Base-by-base conservation (phyloP, 2,329 filamentous ascomycete species). In the Madurella mycetomatis region DNA sequence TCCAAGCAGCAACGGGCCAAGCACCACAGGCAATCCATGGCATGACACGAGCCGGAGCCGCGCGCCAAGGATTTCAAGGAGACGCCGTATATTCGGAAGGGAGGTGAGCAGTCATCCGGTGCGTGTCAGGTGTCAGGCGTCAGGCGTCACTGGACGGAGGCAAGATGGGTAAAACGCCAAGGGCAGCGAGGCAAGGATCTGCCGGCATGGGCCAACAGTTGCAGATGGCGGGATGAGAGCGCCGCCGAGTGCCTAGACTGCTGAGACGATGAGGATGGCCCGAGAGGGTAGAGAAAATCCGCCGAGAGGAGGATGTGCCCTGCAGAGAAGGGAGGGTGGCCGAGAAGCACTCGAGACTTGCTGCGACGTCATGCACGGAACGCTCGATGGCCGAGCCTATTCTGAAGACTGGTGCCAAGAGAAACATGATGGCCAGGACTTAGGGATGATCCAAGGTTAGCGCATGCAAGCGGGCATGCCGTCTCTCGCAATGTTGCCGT, bases 81-180 rank as follows among this genome's bases (percentile, higher is more conserved):
- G 55, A 62, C 45, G 53, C 47, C 32, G 58, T 61, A 54, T 59
- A 63, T 65, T 69, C 70, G 72, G 72, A 72, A 72, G 64, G 61
- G 61, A 62, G 64, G 66, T 60, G 64, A 69, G 66, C 64, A 66
- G 57, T 58, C 65, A 69, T 73, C 72, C 72, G 71, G 67, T 61
- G 67, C 67, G 70, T 72, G 62, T 72, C 71, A 74, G 69, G 66
- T 67, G 62, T 66, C 64, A 65, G 65, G 63, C 64, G 59, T 64
- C 55, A 59, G 51, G 34, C 34, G 9, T 37, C 34, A 37, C 34
- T 58, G 55, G 60, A 64, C 61, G 60, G 65, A 64, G 66, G 59
- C 60, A 57, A 25, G 52, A 48, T 59, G 64, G 67, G 53, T 67
- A 68, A 69, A 69, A 70, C 66, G 61, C 51, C 53, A 55, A 56